phyloP scores from a whole-genome alignment of 805 yeast genomes.

The Candida hispaniensis region DNA sequence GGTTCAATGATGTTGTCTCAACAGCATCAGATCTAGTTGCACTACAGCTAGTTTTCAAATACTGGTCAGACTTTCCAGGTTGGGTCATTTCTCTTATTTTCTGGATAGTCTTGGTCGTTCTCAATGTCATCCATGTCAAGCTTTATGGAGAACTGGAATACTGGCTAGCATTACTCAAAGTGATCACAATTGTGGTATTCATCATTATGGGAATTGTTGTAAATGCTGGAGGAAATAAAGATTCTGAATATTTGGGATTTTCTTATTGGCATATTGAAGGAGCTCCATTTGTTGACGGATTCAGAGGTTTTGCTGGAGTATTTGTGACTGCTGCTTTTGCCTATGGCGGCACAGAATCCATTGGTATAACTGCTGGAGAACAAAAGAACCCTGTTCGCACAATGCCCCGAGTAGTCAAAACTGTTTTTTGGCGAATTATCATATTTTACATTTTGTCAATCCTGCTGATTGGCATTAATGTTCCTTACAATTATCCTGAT shows the following conservation, averaged over 20 bases:
- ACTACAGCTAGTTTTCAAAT: constrained; percentile 35
- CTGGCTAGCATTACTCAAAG: constrained; percentile 57
- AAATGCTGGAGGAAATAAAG: constrained; percentile 45
- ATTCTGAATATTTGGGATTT: constrained; percentile 42
- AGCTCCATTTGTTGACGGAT: constrained; percentile 31
- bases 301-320: constrained; percentile 38
- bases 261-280: constrained; percentile 46
- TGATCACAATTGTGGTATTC: constrained; percentile 54
- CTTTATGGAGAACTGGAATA: constrained; percentile 53
- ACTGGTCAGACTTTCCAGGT: constrained; percentile 40
- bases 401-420: constrained; percentile 47
- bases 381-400: constrained; percentile 48
- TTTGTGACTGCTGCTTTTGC: constrained; percentile 50
- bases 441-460: constrained; percentile 45
- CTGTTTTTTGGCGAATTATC: constrained; percentile 44
- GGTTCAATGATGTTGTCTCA: constrained; percentile 42
- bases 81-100: constrained; percentile 44
- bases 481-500: constrained; percentile 43
- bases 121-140: constrained; percentile 42
- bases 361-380: constrained; percentile 53
- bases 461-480: constrained; percentile 48
- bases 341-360: constrained; percentile 47
- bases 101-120: constrained; percentile 39
- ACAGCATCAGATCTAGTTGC: constrained; percentile 42
- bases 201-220: constrained; percentile 46